Base-by-base conservation (phyloP, 1,139 yeast genomes). In the Petasospora rhodanensis region DNA sequence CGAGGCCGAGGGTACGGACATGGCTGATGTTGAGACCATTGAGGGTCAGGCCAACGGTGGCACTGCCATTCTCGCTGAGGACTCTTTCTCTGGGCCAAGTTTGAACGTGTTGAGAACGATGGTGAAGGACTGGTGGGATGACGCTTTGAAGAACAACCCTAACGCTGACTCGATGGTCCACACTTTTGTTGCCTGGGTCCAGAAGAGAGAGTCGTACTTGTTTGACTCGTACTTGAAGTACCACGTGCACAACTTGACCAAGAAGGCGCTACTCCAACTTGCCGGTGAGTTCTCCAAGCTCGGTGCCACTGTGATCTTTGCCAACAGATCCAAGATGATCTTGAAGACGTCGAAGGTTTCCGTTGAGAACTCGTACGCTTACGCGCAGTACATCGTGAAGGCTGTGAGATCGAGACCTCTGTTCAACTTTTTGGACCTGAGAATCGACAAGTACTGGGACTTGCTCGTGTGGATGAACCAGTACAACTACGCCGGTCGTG, bases 91-190 rank as follows among this genome's bases (percentile, higher is more conserved):
- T n/a, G 68, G 78, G 0, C 77, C 85, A 1, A 85, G 96, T 2
- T 64, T 91, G 40, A 58, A 68, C 12, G 80, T 82, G 1, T 67
- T 93, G 40, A 73, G 94, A 52, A 58, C 70, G 4, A 66, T 91
- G 73, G 82, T 93, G 7, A 85, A 81, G 49, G 78, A 71, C 26
- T 86, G 96, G 96, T 91, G 97, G 96, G 94, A 86, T 52, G 84
- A 79, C 52, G 97, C 96, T 0, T 61, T 84, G 36, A 66, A 68
- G 20, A 76, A 76, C 40, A 73, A 82, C 45, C 51, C 66, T 8
- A 78, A 79, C 45, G 96, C 96, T 0, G 98, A 91, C 55, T 65
- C 85, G 1, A 73, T 91, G 73, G 81, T 91, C 49, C 85, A 85
- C 49, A 73, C 79, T 24, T 78, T 91, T 54, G 83, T 86, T 3